A percentile compares a stretch with the other conserved stretches of the same genome.
These are phyloP conservation scores for Manihot esculenta DNA, from an alignment of 441 rosid genomes.

Conservation along the genomic window DNA sequence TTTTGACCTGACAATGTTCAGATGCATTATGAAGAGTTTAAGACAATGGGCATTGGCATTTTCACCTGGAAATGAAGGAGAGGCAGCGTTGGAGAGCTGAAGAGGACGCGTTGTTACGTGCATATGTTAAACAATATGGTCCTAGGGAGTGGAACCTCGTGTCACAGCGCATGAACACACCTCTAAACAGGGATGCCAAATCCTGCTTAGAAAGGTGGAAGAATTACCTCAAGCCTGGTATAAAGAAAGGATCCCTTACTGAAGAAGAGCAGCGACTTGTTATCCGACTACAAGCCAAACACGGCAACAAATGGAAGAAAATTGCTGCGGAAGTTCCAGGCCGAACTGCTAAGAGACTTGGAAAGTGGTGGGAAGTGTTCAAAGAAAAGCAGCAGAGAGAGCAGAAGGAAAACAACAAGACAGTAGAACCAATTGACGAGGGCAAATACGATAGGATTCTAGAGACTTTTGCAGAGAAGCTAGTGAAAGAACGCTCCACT, in stretches of 20 bases:
- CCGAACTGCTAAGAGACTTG: conserved; percentile 87
- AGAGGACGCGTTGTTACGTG: conserved; percentile 86
- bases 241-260: conserved; percentile 93
- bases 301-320: conserved; percentile 99
- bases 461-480: conserved; percentile 93
- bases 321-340: conserved; percentile 98
- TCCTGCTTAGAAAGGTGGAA: conserved; percentile 97
- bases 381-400: conserved; percentile 96
- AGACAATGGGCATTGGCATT: conserved; percentile 64
- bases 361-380: conserved; percentile 99
- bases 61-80: conserved; percentile 89
- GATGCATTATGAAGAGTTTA: conserved; percentile 58
- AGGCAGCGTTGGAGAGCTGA: conserved; percentile 99
- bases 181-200: conserved; percentile 87
- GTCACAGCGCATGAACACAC: conserved; percentile 94
- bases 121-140: conserved; percentile 93
- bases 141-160: conserved; percentile 97
- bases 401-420: conserved; percentile 70
- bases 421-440: conserved; percentile 80
- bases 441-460: conserved; percentile 90
- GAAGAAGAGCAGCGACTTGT: conserved; percentile 94
- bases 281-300: conserved; percentile 84
- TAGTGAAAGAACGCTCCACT: conserved; percentile 70
- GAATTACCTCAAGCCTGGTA: conserved; percentile 96
- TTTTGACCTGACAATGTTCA: conserved; percentile 23